Evolutionary conservation across 371 early-diverging fungal species (phyloP).

Genomic region (Apophysomyces variabilis): DNA sequence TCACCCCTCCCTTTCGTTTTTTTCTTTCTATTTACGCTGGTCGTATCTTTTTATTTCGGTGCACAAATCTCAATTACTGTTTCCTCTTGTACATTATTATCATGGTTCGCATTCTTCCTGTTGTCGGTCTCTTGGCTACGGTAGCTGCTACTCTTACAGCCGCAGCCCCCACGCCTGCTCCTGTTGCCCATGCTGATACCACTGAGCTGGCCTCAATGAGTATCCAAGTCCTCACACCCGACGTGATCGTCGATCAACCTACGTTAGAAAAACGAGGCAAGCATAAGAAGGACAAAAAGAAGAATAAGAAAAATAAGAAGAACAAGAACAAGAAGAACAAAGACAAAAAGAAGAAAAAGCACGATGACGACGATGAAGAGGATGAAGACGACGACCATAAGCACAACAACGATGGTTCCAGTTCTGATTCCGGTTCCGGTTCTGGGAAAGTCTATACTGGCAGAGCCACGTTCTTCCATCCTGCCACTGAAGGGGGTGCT

Average conservation of each 20-base stretch:
- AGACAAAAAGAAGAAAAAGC: slow-evolving; percentile 1
- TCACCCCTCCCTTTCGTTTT: slow-evolving; percentile 29
- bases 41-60: slow-evolving; percentile 14
- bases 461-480: slow-evolving; percentile 32
- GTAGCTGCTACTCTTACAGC: neutral
- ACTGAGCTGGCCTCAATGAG: slow-evolving; percentile 11
- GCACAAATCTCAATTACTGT: too few relatives aligned
- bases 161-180: neutral
- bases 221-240: neutral
- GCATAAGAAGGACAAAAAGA: slow-evolving; percentile 11
- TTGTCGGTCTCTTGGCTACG: slow-evolving; percentile 6
- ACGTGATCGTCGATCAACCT: neutral
- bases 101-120: slow-evolving; percentile 13
- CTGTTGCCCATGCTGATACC: neutral
- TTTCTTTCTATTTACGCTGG: slow-evolving; percentile 25
- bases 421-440: slow-evolving; percentile 20
- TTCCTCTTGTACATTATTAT: slow-evolving; percentile 12
- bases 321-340: slow-evolving; percentile 14
- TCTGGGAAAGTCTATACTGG: slow-evolving; percentile 25
- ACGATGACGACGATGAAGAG: neutral
- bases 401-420: neutral
- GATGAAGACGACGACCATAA: neutral
- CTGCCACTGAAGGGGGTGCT: slow-evolving; percentile 28
- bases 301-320: slow-evolving; percentile 11
- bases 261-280: slow-evolving; percentile 14